phyloP scores from a whole-genome alignment of 306 rosid genomes.

The Aeschynomene evenia region DNA sequence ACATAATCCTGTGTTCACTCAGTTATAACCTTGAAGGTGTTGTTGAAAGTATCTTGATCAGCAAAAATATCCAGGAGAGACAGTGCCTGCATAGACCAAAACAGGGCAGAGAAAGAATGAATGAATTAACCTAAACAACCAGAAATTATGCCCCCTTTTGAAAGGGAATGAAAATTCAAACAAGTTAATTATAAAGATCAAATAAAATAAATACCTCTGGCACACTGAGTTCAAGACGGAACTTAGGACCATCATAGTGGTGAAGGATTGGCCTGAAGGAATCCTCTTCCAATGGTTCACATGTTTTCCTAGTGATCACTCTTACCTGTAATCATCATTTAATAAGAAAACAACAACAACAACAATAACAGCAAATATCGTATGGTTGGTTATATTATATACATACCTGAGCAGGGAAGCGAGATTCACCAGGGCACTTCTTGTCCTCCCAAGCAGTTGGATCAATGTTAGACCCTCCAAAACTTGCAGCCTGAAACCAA shows the following conservation, averaged over 20 bases:
- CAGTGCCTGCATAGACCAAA: conserved; percentile 55
- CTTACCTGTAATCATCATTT: conserved; percentile 51
- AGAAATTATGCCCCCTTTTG: not conserved
- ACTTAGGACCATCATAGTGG: conserved; percentile 98
- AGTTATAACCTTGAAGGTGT: conserved; percentile 29
- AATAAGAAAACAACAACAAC: no score
- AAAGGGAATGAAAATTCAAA: not conserved
- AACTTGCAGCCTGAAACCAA: conserved; percentile 78
- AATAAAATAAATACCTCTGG: conserved; percentile 87
- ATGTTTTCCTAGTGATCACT: conserved; percentile 76
- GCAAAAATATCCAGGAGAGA: conserved; percentile 92
- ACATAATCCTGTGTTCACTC: conserved; percentile 35
- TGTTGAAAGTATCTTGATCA: conserved; percentile 48
- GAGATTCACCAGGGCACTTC: conserved; percentile 91
- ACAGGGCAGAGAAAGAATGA: not conserved
- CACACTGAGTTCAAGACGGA: conserved; percentile 86
- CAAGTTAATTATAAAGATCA: not conserved
- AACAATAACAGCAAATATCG: not conserved
- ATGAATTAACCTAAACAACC: not conserved
- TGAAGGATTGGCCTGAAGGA: conserved; percentile 99
- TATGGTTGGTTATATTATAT: conserved; percentile 5
- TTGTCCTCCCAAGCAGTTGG: conserved; percentile 98
- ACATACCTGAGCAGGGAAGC: conserved; percentile 99
- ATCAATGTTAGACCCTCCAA: conserved; percentile 94
- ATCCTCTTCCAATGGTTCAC: conserved; percentile 93